phyloP scores from a whole-genome alignment of 805 yeast species.

The Hanseniaspora taiwanica region DNA sequence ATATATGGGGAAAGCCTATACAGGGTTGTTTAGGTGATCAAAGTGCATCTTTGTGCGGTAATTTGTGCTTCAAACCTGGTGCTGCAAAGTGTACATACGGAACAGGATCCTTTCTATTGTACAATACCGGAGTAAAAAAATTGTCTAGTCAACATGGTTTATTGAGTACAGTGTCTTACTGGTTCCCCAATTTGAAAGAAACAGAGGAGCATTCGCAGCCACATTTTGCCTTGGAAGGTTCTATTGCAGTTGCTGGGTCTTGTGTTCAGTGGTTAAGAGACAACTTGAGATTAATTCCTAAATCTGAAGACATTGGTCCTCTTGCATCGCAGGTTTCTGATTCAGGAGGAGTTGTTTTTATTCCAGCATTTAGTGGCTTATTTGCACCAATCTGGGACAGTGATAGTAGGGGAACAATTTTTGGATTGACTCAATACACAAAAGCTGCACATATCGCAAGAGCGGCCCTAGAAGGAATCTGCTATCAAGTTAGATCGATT shows the following conservation, averaged over 20 bases:
- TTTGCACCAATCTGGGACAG: slow-evolving; percentile 96
- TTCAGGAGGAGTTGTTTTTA: slow-evolving; percentile 86
- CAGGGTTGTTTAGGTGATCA: slow-evolving; percentile 93
- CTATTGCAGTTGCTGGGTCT: slow-evolving; percentile 92
- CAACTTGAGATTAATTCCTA: slow-evolving; percentile 68
- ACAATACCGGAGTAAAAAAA: slow-evolving; percentile 69
- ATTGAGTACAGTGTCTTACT: slow-evolving; percentile 78
- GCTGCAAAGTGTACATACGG: slow-evolving; percentile 94
- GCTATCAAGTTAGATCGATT: slow-evolving; percentile 86
- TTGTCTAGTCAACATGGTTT: slow-evolving; percentile 69
- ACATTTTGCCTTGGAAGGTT: slow-evolving; percentile 85
- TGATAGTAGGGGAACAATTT: slow-evolving; percentile 81
- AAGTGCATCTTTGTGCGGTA: slow-evolving; percentile 87
- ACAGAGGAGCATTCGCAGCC: slow-evolving; percentile 34
- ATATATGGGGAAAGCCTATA: slow-evolving; percentile 46
- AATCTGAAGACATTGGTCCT: slow-evolving; percentile 81
- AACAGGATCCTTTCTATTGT: slow-evolving; percentile 84
- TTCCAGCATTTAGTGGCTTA: slow-evolving; percentile 87
- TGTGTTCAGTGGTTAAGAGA: slow-evolving; percentile 91
- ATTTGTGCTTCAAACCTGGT: slow-evolving; percentile 70
- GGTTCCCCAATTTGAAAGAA: slow-evolving; percentile 57
- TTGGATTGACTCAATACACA: slow-evolving; percentile 89
- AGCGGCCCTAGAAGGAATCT: slow-evolving; percentile 91
- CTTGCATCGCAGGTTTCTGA: slow-evolving; percentile 70
- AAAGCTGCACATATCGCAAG: slow-evolving; percentile 84